Evolutionary conservation across 805 yeast genomes (phyloP).

Genomic region (Starmerella sp.): DNA sequence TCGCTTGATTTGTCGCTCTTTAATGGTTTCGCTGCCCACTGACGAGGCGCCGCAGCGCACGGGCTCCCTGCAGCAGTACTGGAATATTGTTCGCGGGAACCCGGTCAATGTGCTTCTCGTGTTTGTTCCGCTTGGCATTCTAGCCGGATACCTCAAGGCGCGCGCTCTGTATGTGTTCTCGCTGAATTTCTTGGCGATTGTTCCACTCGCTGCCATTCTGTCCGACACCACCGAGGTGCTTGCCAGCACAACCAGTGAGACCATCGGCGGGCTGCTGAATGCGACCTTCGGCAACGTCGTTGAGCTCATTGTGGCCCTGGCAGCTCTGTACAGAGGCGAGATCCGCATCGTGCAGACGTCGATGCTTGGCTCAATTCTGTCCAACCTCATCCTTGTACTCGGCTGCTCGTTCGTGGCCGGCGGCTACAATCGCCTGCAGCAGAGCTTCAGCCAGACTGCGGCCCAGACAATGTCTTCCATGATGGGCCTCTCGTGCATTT

Average conservation of each 20-base stretch:
- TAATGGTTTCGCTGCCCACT: slow-evolving; percentile 1
- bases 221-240: slow-evolving; percentile 92
- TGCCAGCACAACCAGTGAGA: slow-evolving; percentile 77
- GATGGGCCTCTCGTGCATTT: slow-evolving; percentile 81
- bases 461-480: slow-evolving; percentile 97
- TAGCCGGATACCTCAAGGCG: slow-evolving; percentile 53
- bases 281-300: slow-evolving; percentile 98
- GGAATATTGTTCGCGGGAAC: slow-evolving; percentile 16
- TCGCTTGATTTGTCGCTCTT: neutral
- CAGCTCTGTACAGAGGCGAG: slow-evolving; percentile 78
- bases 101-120: slow-evolving; percentile 58
- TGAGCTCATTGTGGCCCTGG: slow-evolving; percentile 85
- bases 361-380: slow-evolving; percentile 87
- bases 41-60: neutral
- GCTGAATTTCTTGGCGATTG: slow-evolving; percentile 77
- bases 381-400: slow-evolving; percentile 76
- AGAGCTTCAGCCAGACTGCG: slow-evolving; percentile 85
- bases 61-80: slow-evolving; percentile 4
- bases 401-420: slow-evolving; percentile 96
- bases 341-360: slow-evolving; percentile 92
- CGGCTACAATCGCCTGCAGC: slow-evolving; percentile 76
- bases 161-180: slow-evolving; percentile 47
- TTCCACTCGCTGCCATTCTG: slow-evolving; percentile 81
- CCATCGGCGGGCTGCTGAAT: slow-evolving; percentile 84
- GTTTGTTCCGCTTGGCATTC: slow-evolving; percentile 80